Conservation (phyloP, 1,284 basidiomycete species). For the Tylopilus orsonianus region DNA sequence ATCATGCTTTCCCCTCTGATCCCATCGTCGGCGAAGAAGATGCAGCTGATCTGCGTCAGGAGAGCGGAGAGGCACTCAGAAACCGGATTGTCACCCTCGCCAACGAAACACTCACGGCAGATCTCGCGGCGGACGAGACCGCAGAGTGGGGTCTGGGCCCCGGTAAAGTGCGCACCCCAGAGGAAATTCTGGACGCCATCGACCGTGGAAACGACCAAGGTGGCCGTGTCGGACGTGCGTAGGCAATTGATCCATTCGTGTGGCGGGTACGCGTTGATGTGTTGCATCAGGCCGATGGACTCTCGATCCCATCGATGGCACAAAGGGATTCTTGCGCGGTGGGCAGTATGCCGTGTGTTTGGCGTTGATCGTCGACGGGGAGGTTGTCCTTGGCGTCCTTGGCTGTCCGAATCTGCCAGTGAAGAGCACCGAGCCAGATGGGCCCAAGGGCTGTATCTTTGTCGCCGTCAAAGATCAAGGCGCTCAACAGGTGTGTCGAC, state of each 20-base stretch:
- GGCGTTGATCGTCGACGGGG: constrained; percentile 82
- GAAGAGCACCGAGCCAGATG: constrained; percentile 51
- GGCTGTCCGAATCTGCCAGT: constrained; percentile 94
- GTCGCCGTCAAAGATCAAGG: constrained; percentile 83
- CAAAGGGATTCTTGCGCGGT: constrained; percentile 93
- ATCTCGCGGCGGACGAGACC: constrained; percentile 51
- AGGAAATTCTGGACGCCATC: constrained; percentile 78
- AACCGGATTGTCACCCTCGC: constrained; percentile 81
- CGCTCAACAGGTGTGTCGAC: constrained; percentile 61
- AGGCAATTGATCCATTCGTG: not conserved
- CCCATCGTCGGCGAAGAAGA: constrained; percentile 97
- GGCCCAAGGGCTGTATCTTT: constrained; percentile 78
- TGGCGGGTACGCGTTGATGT: constrained; percentile 7
- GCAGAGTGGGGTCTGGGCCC: constrained; percentile 68
- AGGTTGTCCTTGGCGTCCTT: constrained; percentile 88
- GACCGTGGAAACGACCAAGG: constrained; percentile 86
- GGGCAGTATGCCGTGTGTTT: constrained; percentile 98
- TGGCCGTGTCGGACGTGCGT: constrained; percentile 75
- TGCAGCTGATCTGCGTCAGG: constrained; percentile 71
- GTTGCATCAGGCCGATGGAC: constrained; percentile 26
- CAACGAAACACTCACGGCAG: constrained; percentile 73
- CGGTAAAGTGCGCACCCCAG: constrained; percentile 45
- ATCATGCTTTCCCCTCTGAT: constrained; percentile 79
- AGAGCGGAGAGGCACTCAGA: constrained; percentile 52
- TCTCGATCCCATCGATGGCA: constrained; percentile 56